Evolutionary conservation across 805 yeast species (phyloP).

Genomic region (Barnettozyma californica): DNA sequence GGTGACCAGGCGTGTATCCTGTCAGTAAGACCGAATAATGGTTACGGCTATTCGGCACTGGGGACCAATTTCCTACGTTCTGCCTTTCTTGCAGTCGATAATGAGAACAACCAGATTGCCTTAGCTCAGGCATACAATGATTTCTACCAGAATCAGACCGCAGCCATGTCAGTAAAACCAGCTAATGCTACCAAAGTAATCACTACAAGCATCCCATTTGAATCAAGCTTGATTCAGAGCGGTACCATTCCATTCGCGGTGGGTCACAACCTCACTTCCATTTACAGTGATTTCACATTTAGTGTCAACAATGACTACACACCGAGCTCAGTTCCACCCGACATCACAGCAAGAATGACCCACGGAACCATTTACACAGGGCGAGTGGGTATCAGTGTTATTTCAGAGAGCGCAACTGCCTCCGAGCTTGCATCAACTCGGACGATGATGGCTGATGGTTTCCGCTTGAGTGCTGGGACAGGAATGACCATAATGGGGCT

Average conservation of each 20-base stretch:
- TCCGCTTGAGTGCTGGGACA: background rate
- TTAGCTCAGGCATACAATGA: conserved; percentile 42
- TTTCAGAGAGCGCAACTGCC: background rate
- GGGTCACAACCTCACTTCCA: conserved; percentile 23
- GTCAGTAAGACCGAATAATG: conserved; percentile 42
- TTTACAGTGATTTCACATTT: conserved; percentile 10
- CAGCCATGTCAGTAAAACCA: background rate
- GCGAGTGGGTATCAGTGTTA: background rate
- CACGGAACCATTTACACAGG: conserved; percentile 13
- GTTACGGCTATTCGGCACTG: conserved; percentile 45
- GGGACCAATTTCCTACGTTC: conserved; percentile 55
- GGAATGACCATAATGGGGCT: background rate
- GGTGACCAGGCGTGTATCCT: conserved; percentile 57
- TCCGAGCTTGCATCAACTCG: background rate
- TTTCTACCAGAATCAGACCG: conserved; percentile 3
- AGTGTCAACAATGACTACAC: background rate
- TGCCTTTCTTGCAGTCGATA: conserved; percentile 58
- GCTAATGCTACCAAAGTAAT: background rate
- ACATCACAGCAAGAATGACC: conserved; percentile 10
- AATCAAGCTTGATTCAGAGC: conserved; percentile 29
- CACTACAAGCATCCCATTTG: conserved; percentile 7
- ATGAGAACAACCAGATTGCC: conserved; percentile 50
- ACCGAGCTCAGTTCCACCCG: conserved; percentile 7
- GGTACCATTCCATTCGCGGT: conserved; percentile 50
- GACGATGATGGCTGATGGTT: background rate